Evolutionary conservation across 192 early-diverging fungal species (phyloP).

Genomic region (Coemansia reversa): DNA sequence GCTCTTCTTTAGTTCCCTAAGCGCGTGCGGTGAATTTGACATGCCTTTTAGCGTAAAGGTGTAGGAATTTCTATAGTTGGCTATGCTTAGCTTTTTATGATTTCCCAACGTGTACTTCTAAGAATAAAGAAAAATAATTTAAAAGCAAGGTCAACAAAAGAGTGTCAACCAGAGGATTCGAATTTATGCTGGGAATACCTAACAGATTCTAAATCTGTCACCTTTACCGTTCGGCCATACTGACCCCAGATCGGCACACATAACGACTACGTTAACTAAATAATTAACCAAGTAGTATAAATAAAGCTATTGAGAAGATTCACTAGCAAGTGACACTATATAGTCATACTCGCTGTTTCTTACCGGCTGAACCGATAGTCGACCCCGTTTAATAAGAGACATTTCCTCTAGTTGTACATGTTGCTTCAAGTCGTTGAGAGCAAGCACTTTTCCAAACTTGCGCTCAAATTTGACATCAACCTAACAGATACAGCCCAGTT

Average conservation of each 20-base stretch:
- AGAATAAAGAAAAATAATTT: too few relatives aligned
- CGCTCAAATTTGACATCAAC: slow-evolving; percentile 76
- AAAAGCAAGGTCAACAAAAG: not conserved
- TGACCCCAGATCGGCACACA: not conserved
- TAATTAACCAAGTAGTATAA: not conserved
- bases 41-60: too few relatives aligned
- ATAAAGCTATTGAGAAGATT: not conserved
- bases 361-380: slow-evolving; percentile 79
- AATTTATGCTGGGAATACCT: slow-evolving; percentile 3
- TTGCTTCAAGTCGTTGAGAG: slow-evolving; percentile 68
- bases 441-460: slow-evolving; percentile 61
- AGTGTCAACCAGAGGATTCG: slow-evolving; percentile 9
- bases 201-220: slow-evolving; percentile 7
- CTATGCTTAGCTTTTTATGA: too few relatives aligned
- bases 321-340: slow-evolving; percentile 52
- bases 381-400: slow-evolving; percentile 66
- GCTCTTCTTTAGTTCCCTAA: too few relatives aligned
- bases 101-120: too few relatives aligned
- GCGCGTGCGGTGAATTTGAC: too few relatives aligned
- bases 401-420: slow-evolving; percentile 60
- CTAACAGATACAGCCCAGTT: slow-evolving; percentile 14
- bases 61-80: too few relatives aligned
- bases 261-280: too few relatives aligned
- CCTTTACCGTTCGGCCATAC: slow-evolving; percentile 21
- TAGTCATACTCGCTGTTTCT: slow-evolving; percentile 62